Percentiles rank a stretch among this genome's conserved stretches.
phyloP scores from a whole-genome alignment of 2,329 filamentous ascomycete genomes.

The Trichocomaceae sp. region DNA sequence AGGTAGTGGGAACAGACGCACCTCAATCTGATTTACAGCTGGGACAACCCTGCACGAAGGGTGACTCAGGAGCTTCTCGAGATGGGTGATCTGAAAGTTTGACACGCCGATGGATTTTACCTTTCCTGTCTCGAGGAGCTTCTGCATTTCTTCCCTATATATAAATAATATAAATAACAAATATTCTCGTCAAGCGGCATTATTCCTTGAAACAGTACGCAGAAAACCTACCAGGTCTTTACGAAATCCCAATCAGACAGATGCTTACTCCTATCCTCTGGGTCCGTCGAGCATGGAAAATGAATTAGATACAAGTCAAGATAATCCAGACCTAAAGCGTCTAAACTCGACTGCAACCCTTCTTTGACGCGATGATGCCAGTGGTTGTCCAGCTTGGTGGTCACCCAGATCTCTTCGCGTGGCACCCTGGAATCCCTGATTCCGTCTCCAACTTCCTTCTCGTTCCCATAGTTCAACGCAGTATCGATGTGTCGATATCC shows the following conservation, averaged over 20 bases:
- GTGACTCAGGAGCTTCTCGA: constrained; percentile 64
- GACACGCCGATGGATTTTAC: constrained; percentile 65
- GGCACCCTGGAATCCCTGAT: constrained; percentile 29
- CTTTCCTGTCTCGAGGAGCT: constrained; percentile 50
- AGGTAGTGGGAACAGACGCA: not conserved
- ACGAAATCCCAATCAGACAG: constrained; percentile 73
- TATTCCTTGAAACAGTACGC: not conserved
- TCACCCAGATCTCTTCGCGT: constrained; percentile 28
- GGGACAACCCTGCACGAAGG: constrained; percentile 51
- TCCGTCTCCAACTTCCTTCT: constrained; percentile 23
- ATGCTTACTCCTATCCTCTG: constrained; percentile 51
- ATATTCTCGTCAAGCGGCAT: not conserved
- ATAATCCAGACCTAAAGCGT: constrained; percentile 25
- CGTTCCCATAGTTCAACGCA: constrained; percentile 1
- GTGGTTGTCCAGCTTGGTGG: constrained; percentile 28
- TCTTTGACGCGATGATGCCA: constrained; percentile 25
- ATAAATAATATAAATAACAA: no score
- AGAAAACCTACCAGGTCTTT: constrained; percentile 56
- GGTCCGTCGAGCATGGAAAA: constrained; percentile 53
- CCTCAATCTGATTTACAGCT: constrained; percentile 62
- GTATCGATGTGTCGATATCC: not conserved
- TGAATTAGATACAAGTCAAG: constrained; percentile 53
- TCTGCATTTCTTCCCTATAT: constrained; percentile 46
- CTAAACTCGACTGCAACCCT: constrained; percentile 25
- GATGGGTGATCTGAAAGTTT: constrained; percentile 64